Evolutionary conservation across 2,329 filamentous ascomycete genomes (phyloP).

Genomic region (Trichoderma sp.): DNA sequence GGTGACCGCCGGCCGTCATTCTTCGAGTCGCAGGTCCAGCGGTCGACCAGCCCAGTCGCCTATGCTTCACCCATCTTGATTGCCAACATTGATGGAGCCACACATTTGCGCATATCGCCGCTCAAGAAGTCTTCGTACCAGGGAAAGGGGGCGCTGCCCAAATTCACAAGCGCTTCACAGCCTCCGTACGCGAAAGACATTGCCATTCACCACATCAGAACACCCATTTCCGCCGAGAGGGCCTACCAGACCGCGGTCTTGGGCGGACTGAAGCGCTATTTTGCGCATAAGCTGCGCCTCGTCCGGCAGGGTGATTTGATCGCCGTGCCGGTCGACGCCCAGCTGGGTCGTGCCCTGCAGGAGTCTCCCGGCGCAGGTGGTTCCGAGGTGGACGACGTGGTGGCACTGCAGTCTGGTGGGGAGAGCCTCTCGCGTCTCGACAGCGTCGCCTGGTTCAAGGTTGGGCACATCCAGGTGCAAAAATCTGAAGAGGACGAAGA

Average conservation of each 20-base stretch:
- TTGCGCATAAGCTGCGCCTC: constrained; percentile 78
- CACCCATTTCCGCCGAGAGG: constrained; percentile 83
- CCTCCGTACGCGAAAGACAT: constrained; percentile 72
- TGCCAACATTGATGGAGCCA: constrained; percentile 78
- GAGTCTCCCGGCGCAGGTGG: constrained; percentile 64
- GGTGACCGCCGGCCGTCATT: constrained; percentile 60
- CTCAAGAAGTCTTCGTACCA: constrained; percentile 58
- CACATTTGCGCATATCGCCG: constrained; percentile 77
- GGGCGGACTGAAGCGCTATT: constrained; percentile 83
- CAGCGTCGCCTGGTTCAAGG: constrained; percentile 88
- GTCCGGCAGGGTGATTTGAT: constrained; percentile 87
- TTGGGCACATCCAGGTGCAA: constrained; percentile 69
- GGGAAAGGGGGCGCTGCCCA: constrained; percentile 56
- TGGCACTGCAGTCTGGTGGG: constrained; percentile 48
- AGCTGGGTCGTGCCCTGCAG: constrained; percentile 78
- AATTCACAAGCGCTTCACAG: constrained; percentile 57
- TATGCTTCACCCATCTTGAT: constrained; percentile 86
- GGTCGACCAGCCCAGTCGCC: constrained; percentile 59
- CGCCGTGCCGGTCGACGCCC: constrained; percentile 84
- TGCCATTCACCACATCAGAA: constrained; percentile 84
- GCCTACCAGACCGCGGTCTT: constrained; percentile 84
- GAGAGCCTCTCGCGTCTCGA: constrained; percentile 46
- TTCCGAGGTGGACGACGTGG: constrained; percentile 71
- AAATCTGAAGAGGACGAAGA: constrained; percentile 58
- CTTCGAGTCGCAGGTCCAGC: constrained; percentile 69